Conservation (phyloP, 2,329 filamentous ascomycete species). For the Botrytis aclada region DNA sequence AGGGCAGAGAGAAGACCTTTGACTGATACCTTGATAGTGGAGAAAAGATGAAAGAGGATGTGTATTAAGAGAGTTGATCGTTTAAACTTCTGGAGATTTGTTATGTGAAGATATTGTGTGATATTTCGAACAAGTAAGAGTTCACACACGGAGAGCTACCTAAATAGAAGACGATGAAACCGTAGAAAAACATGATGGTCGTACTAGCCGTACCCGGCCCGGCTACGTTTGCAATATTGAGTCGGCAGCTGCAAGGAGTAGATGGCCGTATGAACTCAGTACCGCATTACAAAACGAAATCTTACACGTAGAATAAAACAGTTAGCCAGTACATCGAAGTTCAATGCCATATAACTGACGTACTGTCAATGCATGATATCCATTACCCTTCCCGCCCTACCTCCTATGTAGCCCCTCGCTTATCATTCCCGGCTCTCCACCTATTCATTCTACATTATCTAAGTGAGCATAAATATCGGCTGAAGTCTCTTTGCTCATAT, state of each 20-base stretch:
- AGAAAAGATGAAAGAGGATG: not conserved
- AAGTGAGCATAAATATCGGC: not conserved
- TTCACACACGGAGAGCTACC: too few species aligned
- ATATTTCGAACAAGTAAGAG: too few species aligned
- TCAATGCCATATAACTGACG: not conserved
- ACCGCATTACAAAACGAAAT: not conserved
- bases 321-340: not conserved
- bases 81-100: not conserved
- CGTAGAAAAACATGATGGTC: not conserved
- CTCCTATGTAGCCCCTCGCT: not conserved
- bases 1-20: not conserved
- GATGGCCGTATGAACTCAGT: not conserved
- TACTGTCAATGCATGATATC: not conserved
- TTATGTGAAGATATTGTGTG: not conserved
- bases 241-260: not conserved
- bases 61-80: not conserved
- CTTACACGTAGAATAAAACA: not conserved
- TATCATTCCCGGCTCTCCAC: not conserved
- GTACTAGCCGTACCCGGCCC: not conserved
- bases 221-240: not conserved
- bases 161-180: not conserved
- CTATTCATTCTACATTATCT: too few species aligned
- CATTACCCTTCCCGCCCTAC: not conserved
- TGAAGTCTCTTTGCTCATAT: fast-evolving
- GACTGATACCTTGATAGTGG: not conserved